Base-by-base conservation (phyloP, 2,329 filamentous ascomycete genomes). In the Dendrostoma leiphaemia region DNA sequence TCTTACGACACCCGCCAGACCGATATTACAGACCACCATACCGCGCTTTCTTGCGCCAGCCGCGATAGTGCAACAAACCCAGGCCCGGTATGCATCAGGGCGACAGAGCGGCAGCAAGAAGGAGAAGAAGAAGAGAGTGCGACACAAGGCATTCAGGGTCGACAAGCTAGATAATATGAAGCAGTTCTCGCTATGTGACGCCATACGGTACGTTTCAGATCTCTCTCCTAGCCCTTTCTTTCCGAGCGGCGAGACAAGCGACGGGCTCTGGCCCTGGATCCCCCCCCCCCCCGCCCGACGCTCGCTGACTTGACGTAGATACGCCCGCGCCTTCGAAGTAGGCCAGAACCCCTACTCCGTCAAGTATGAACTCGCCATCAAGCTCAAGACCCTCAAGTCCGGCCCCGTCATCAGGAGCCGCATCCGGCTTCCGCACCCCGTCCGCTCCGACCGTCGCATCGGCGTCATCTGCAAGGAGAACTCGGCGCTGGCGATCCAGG, bases 311-410 rank as follows among this genome's bases (percentile, higher is more conserved):
- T 6, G n/a, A n/a, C n/a, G 26, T 62, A 96, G 91, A 68, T 94
- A 96, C 69, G 84, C 99, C 61, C 90, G 91, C 65, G 93, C 94
- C 45, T 86, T 88, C 66, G 94, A 99, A 81, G 92, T 97, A 63
- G 93, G 94, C 66, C 84, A 84, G 50, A 82, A 86, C 46, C 88
- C 90, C 3, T 79, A 81, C 3, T 77, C 79, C 10, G 78, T 85
- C 62, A 97, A 97, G 71, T 99, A 99, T 76, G 94, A 97, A 70
- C 65, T 97, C 48, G 82, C 90, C 64, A 76, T 99, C 63, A 91
- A 88, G 66, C 76, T 99, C 59, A 87, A 87, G 65, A 91, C 93
- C 2, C 79, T 84, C 62, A 93, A 92, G 70, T 92, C 91, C 71
- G 91, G 92, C 1, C 88, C 92, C 17, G 85, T 94, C 8, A 80